Evolutionary conservation across 2,329 filamentous ascomycete genomes (phyloP).

Genomic region (Diaporthe vexans): DNA sequence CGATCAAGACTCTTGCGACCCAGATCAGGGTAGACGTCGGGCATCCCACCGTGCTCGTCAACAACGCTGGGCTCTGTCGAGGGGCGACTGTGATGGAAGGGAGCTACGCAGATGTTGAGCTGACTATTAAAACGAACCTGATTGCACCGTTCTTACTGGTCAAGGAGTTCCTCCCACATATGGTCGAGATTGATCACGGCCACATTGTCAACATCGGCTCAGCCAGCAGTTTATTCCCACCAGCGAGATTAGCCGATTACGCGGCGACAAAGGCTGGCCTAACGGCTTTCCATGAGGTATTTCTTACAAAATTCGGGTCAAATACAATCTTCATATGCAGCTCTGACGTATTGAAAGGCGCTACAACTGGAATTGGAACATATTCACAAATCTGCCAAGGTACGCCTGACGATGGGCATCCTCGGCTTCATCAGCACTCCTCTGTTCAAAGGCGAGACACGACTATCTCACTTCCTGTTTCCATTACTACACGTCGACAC

Average conservation of each 20-base stretch:
- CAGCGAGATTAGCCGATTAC: constrained; percentile 72
- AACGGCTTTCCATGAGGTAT: constrained; percentile 49
- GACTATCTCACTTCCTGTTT: constrained; percentile 48
- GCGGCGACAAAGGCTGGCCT: constrained; percentile 64
- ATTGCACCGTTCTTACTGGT: constrained; percentile 70
- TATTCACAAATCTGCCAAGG: neutral
- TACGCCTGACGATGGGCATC: constrained; percentile 47
- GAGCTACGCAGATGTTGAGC: constrained; percentile 48
- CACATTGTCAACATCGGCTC: constrained; percentile 75
- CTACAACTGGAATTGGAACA: neutral
- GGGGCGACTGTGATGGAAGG: constrained; percentile 49
- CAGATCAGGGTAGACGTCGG: constrained; percentile 52
- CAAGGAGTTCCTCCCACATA: constrained; percentile 71
- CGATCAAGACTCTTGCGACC: constrained; percentile 48
- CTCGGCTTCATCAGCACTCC: constrained; percentile 52
- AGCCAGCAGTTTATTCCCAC: constrained; percentile 66
- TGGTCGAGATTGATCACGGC: constrained; percentile 71
- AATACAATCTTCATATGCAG: constrained; percentile 10
- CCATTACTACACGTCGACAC: constrained; percentile 52
- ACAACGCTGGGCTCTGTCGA: constrained; percentile 52
- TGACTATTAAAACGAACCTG: constrained; percentile 61
- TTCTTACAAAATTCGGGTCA: constrained; percentile 44
- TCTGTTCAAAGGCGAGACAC: constrained; percentile 47
- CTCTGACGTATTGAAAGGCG: neutral
- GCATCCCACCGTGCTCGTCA: constrained; percentile 54